Percentiles rank a stretch among this genome's conserved stretches.
These are phyloP conservation scores for Tricharina praecox DNA, from an alignment of 495 filamentous ascomycete species.

Conservation along the genomic window DNA sequence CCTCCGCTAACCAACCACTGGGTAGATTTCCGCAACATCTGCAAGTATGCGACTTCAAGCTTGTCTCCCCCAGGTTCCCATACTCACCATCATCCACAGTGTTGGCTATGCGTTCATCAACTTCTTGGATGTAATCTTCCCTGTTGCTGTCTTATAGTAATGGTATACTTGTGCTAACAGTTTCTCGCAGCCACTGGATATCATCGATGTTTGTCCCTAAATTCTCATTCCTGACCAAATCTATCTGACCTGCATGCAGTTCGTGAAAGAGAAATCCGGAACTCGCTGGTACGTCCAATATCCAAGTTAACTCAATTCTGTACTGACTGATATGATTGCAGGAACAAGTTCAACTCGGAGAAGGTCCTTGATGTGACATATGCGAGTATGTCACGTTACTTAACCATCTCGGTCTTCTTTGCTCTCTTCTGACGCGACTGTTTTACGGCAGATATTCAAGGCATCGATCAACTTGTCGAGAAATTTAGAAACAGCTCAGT, in stretches of 20 bases:
- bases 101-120: slow-evolving; percentile 98
- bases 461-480: slow-evolving; percentile 70
- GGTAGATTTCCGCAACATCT: slow-evolving; percentile 65
- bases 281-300: slow-evolving; percentile 43
- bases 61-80: not conserved
- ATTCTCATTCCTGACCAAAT: too few relatives aligned
- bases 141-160: slow-evolving; percentile 11
- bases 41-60: slow-evolving; percentile 50
- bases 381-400: slow-evolving; percentile 48
- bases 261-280: slow-evolving; percentile 53
- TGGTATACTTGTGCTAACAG: too few relatives aligned
- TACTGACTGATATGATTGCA: too few relatives aligned
- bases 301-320: too few relatives aligned
- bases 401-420: not conserved
- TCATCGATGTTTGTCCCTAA: slow-evolving; percentile 46
- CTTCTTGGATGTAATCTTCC: slow-evolving; percentile 53
- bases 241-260: too few relatives aligned
- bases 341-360: slow-evolving; percentile 66
- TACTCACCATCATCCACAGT: too few relatives aligned
- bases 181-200: slow-evolving; percentile 58
- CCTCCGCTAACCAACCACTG: slow-evolving; percentile 9
- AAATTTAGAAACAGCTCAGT: slow-evolving; percentile 95
- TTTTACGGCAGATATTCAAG: slow-evolving; percentile 51
- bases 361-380: slow-evolving; percentile 86
- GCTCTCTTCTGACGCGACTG: not conserved